Conservation (phyloP, 2,329 filamentous ascomycete species). For the Fusarium protoensiforme region DNA sequence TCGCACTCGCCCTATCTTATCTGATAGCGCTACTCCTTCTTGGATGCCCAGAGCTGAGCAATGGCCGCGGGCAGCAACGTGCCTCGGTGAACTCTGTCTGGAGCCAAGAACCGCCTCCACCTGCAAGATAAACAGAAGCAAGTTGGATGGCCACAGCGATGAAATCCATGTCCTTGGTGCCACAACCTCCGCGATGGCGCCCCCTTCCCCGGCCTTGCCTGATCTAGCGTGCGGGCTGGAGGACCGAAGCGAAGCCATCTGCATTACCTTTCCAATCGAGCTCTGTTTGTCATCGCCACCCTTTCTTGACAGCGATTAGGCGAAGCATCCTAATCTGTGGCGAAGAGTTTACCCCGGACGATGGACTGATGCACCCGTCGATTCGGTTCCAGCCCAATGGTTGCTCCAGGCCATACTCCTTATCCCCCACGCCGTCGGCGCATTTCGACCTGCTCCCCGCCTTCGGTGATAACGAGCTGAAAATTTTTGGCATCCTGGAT, state of each 20-base stretch:
- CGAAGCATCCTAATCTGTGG: constrained; percentile 9
- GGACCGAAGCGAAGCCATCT: background rate
- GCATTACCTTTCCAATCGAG: background rate
- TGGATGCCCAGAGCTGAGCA: constrained; percentile 20
- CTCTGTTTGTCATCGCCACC: background rate
- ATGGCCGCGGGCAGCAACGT: constrained; percentile 12
- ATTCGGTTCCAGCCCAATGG: constrained; percentile 20
- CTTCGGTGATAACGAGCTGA: constrained; percentile 29
- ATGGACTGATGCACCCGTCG: constrained; percentile 29
- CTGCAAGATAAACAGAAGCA: constrained; percentile 31
- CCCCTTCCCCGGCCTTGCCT: background rate
- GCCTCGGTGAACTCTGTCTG: constrained; percentile 15
- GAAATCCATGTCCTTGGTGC: constrained; percentile 4
- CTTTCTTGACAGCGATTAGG: background rate
- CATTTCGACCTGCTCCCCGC: constrained; percentile 13
- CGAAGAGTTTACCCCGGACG: constrained; percentile 7
- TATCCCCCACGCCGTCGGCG: constrained; percentile 34
- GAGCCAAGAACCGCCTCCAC: constrained; percentile 11
- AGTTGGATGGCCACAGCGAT: constrained; percentile 27
- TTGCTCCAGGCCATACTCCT: constrained; percentile 9
- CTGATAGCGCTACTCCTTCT: constrained; percentile 25
- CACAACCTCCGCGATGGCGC: constrained; percentile 8
- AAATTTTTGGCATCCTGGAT: constrained; percentile 5
- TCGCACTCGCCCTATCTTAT: constrained; percentile 20
- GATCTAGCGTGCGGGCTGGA: constrained; percentile 3